phyloP scores from a whole-genome alignment of 257 asterid species.

The Henckelia pumila region DNA sequence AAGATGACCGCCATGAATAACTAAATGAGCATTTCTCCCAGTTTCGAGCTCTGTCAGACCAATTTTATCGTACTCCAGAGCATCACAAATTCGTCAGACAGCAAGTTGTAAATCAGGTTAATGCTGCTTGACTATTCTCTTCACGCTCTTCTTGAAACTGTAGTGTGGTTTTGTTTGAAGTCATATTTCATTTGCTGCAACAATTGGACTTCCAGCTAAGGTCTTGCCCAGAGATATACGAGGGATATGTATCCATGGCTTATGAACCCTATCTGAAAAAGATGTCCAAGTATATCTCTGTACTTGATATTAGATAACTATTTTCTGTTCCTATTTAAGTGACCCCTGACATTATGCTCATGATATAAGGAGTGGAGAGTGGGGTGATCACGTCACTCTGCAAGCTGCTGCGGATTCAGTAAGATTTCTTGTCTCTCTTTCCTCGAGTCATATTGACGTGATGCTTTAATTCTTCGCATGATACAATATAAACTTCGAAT shows the following conservation, averaged over 20 bases:
- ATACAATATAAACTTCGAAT: neutral
- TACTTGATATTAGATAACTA: constrained; percentile 26
- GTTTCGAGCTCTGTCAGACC: constrained; percentile 97
- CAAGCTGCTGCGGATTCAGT: constrained; percentile 99
- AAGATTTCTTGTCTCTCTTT: constrained; percentile 26
- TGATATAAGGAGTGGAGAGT: constrained; percentile 70
- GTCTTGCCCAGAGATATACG: constrained; percentile 72
- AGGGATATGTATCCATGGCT: constrained; percentile 95
- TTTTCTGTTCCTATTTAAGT: constrained; percentile 23
- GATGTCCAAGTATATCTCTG: constrained; percentile 73
- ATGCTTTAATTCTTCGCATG: neutral
- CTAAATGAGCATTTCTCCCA: constrained; percentile 28
- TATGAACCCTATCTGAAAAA: constrained; percentile 65
- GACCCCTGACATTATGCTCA: constrained; percentile 25
- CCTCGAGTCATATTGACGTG: neutral
- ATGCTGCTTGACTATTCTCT: constrained; percentile 10
- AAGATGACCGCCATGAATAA: constrained; percentile 1
- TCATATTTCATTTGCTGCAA: constrained; percentile 23
- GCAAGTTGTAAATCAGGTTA: constrained; percentile 88
- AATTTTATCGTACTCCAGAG: constrained; percentile 86
- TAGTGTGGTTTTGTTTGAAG: constrained; percentile 20
- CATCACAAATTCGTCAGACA: constrained; percentile 90
- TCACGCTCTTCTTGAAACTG: constrained; percentile 11
- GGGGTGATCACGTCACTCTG: constrained; percentile 99
- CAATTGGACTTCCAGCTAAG: constrained; percentile 58